Conservation (phyloP, 2,329 filamentous ascomycete species). For the Colletotrichum incanum region DNA sequence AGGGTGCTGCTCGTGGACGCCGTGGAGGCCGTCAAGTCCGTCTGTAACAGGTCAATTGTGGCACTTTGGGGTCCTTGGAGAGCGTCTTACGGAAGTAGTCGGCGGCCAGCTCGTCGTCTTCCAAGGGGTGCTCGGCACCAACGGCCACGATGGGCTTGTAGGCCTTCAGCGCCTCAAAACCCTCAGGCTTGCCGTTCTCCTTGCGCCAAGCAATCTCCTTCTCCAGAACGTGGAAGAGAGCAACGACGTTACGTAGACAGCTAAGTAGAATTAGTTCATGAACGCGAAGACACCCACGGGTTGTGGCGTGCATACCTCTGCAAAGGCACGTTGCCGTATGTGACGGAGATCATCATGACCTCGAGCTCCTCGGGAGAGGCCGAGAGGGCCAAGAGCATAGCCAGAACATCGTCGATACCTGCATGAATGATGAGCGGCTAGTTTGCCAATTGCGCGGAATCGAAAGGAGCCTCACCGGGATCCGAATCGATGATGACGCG, state of each 20-base stretch:
- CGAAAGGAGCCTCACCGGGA: conserved; percentile 70
- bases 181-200: conserved; percentile 74
- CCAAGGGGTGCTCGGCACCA: conserved; percentile 87
- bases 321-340: conserved; percentile 93
- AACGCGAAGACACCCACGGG: neutral
- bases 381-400: conserved; percentile 88
- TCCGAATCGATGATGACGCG: conserved; percentile 97
- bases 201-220: conserved; percentile 90
- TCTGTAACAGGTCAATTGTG: conserved; percentile 62
- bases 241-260: conserved; percentile 90
- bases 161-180: conserved; percentile 80
- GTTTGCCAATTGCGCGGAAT: neutral
- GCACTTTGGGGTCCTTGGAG: neutral
- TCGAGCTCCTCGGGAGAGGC: conserved; percentile 88
- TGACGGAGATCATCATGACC: conserved; percentile 87
- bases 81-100: conserved; percentile 87
- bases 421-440: conserved; percentile 8
- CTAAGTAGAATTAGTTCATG: conserved; percentile 57
- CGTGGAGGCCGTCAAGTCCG: conserved; percentile 82
- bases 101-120: conserved; percentile 84
- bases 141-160: conserved; percentile 89
- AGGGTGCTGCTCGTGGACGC: conserved; percentile 81
- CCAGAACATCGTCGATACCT: conserved; percentile 93
- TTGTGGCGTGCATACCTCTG: conserved; percentile 72
- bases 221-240: conserved; percentile 92